Conservation (phyloP, 345 rosid species). For the Litchi chinensis region DNA sequence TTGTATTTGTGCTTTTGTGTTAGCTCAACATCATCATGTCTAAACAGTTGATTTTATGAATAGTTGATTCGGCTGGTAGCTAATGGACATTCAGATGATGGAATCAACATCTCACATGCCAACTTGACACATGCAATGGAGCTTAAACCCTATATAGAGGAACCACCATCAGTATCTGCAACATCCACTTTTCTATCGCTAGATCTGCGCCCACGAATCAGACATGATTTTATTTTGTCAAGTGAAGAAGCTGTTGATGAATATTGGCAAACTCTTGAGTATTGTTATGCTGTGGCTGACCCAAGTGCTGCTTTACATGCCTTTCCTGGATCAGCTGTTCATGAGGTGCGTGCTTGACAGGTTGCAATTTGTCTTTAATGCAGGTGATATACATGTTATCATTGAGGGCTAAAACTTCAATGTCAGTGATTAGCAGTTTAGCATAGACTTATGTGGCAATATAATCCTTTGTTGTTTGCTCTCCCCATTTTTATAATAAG, state of each 20-base stretch:
- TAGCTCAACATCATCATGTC: constrained; percentile 12
- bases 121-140: constrained; percentile 74
- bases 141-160: constrained; percentile 92
- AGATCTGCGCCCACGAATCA: constrained; percentile 90
- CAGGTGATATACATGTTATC: neutral
- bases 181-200: constrained; percentile 51
- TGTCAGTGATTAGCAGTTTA: neutral
- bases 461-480: neutral
- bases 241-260: constrained; percentile 80
- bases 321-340: constrained; percentile 93
- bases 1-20: constrained; percentile 7
- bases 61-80: constrained; percentile 82
- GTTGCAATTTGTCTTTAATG: constrained; percentile 5
- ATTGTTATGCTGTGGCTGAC: constrained; percentile 92
- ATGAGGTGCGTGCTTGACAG: constrained; percentile 58
- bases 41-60: constrained; percentile 30
- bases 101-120: constrained; percentile 50
- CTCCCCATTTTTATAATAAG: neutral
- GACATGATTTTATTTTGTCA: constrained; percentile 84
- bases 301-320: constrained; percentile 79
- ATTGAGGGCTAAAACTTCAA: neutral
- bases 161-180: constrained; percentile 59
- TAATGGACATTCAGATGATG: constrained; percentile 50
- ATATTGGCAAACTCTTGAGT: constrained; percentile 93
- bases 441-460: neutral